Conservation (phyloP, 2,329 filamentous ascomycete species). For the Ophiobolus disseminans region DNA sequence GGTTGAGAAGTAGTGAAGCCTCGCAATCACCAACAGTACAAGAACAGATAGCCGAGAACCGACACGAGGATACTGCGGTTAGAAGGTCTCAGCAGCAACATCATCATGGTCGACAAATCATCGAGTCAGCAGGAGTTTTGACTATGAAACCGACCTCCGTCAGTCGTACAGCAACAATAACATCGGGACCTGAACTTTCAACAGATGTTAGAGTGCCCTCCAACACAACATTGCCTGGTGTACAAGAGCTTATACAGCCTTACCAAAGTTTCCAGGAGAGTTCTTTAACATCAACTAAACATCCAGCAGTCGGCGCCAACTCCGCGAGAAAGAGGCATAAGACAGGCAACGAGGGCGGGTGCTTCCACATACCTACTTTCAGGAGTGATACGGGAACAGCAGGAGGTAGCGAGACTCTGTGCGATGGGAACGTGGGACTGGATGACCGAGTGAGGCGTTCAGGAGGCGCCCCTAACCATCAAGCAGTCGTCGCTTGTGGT, state of each 20-base stretch:
- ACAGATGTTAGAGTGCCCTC: neutral
- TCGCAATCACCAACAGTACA: too few relatives aligned
- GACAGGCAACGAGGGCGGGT: constrained; percentile 1
- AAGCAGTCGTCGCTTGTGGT: constrained; percentile 1
- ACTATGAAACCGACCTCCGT: constrained; percentile 1
- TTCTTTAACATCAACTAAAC: constrained; percentile 1
- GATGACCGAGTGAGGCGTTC: neutral
- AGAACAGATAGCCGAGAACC: too few relatives aligned
- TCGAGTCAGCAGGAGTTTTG: too few relatives aligned
- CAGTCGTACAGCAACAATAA: constrained; percentile 2
- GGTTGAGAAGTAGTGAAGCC: too few relatives aligned
- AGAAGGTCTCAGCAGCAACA: too few relatives aligned
- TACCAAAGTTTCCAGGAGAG: constrained; percentile 3
- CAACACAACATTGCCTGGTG: constrained; percentile 1
- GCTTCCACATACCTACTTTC: neutral
- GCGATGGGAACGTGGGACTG: constrained; percentile 1
- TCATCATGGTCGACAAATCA: constrained; percentile 4
- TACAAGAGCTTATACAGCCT: constrained; percentile 2
- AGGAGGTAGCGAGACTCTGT: constrained; percentile 2
- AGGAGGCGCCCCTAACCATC: constrained; percentile 1
- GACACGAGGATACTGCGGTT: too few relatives aligned
- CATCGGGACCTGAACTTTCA: neutral
- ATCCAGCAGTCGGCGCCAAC: constrained; percentile 2
- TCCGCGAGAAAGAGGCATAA: constrained; percentile 4
- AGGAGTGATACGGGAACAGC: neutral